A percentile compares a stretch with the other conserved stretches of the same genome.
phyloP scores from a whole-genome alignment of 1,284 basidiomycete species.

The Volvariella surrecta region DNA sequence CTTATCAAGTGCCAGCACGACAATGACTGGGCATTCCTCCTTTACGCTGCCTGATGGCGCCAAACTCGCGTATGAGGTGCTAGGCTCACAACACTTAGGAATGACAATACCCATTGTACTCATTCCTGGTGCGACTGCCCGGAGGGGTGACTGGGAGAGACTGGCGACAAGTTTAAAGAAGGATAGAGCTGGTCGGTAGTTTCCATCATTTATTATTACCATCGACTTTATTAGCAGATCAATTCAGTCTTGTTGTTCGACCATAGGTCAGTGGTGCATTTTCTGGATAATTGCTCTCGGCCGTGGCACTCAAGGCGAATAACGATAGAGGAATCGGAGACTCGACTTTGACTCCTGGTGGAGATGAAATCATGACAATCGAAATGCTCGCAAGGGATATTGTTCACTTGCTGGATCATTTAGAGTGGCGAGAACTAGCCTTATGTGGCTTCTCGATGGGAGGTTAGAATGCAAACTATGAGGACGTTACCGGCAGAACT shows the following conservation, averaged over 20 bases:
- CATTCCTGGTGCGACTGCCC: constrained; percentile 23
- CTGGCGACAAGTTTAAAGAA: constrained; percentile 18
- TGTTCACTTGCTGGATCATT: constrained; percentile 22
- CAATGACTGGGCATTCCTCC: too few relatives aligned
- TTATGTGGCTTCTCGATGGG: constrained; percentile 39
- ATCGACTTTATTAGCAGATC: too few relatives aligned
- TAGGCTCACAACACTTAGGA: constrained; percentile 18
- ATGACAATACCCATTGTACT: constrained; percentile 22
- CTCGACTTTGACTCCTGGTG: constrained; percentile 22
- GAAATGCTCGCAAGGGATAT: constrained; percentile 34
- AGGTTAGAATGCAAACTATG: constrained; percentile 16
- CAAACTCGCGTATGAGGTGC: constrained; percentile 24
- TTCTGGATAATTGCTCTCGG: too few relatives aligned
- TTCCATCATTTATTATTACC: too few relatives aligned
- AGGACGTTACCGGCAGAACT: background rate
- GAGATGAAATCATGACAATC: constrained; percentile 28
- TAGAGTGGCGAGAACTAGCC: constrained; percentile 31
- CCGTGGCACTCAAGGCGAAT: too few relatives aligned
- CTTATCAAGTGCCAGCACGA: too few relatives aligned
- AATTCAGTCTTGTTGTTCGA: constrained; percentile 21
- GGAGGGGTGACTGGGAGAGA: constrained; percentile 24
- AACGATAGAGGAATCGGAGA: constrained; percentile 23
- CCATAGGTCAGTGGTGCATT: constrained; percentile 14
- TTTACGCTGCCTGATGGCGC: constrained; percentile 21
- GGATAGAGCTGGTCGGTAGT: constrained; percentile 21